Evolutionary conservation across 2,329 filamentous ascomycete genomes (phyloP).

Genomic region (Xylaria sp.): DNA sequence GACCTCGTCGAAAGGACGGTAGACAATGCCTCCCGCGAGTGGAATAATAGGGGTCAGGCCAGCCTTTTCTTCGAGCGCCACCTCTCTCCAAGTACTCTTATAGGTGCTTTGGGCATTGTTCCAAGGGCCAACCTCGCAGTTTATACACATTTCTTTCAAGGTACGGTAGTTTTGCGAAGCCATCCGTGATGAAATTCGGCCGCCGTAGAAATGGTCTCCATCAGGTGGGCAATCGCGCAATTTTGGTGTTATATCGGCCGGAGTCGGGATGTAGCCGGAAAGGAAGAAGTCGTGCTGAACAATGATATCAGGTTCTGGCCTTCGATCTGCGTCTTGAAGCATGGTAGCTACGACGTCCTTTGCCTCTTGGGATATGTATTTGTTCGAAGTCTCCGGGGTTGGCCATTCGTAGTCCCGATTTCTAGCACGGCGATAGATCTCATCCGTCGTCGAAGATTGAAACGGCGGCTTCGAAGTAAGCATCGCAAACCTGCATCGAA

Average conservation of each 20-base stretch:
- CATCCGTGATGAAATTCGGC: constrained; percentile 49
- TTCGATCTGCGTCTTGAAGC: constrained; percentile 73
- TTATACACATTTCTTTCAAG: constrained; percentile 58
- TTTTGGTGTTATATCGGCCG: constrained; percentile 60
- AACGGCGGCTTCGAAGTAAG: constrained; percentile 96
- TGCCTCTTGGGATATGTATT: constrained; percentile 73
- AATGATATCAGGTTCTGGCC: constrained; percentile 76
- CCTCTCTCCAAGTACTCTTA: constrained; percentile 66
- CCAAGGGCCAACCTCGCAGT: constrained; percentile 63
- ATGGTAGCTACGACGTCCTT: constrained; percentile 78
- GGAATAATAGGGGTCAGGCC: constrained; percentile 66
- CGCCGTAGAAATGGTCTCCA: constrained; percentile 58
- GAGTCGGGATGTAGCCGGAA: constrained; percentile 70
- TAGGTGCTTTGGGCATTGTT: constrained; percentile 49
- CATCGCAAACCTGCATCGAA: constrained; percentile 77
- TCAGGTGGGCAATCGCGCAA: constrained; percentile 62
- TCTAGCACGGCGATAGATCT: constrained; percentile 75
- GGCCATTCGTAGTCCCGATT: constrained; percentile 83
- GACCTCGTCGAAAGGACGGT: constrained; percentile 65
- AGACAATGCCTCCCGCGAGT: constrained; percentile 63
- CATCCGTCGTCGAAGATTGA: constrained; percentile 85
- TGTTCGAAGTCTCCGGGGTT: constrained; percentile 63
- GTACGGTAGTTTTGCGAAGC: constrained; percentile 53
- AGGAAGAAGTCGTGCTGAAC: constrained; percentile 81
- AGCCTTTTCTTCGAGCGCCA: constrained; percentile 68